Evolutionary conservation across 345 rosid genomes (phyloP).

Genomic region (Brassica incana): DNA sequence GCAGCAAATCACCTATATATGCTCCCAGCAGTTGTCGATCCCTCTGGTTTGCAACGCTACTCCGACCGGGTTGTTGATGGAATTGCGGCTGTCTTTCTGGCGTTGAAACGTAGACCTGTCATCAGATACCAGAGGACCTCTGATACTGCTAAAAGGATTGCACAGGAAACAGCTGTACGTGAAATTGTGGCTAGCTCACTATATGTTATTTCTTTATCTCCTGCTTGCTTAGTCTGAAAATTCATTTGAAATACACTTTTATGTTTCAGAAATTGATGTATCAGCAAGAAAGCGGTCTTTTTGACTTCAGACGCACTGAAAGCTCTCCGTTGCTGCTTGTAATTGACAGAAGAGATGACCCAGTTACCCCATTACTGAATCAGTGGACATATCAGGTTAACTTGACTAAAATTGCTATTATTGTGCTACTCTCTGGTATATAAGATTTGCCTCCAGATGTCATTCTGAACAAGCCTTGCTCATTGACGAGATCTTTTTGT

Average conservation of each 20-base stretch:
- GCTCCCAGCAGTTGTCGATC: conserved; percentile 98
- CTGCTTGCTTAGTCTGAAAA: conserved; percentile 4
- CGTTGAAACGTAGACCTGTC: conserved; percentile 88
- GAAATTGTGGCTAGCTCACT: conserved; percentile 7
- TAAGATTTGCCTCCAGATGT: conserved; percentile 22
- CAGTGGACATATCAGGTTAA: conserved; percentile 98
- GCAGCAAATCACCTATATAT: conserved; percentile 79
- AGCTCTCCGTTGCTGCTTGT: conserved; percentile 78
- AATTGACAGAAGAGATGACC: conserved; percentile 96
- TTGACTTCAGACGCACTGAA: conserved; percentile 93
- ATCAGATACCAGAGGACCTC: conserved; percentile 94
- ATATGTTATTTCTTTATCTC: conserved; percentile 4
- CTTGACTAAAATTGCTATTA: conserved; percentile 11
- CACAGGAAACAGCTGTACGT: conserved; percentile 92
- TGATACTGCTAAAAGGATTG: conserved; percentile 93
- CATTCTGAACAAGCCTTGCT: conserved; percentile 26
- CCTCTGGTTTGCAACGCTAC: conserved; percentile 81
- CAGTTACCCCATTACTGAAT: conserved; percentile 88
- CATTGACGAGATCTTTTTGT: conserved; percentile 30
- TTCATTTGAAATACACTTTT: conserved; percentile 24
- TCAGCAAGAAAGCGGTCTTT: conserved; percentile 96
- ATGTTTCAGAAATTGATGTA: conserved; percentile 86
- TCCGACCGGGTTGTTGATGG: conserved; percentile 89
- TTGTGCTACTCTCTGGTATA: conserved; percentile 16
- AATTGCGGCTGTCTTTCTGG: conserved; percentile 76